Evolutionary conservation across 805 yeast species (phyloP).

Genomic region (Saccharomycopsis fermentans): DNA sequence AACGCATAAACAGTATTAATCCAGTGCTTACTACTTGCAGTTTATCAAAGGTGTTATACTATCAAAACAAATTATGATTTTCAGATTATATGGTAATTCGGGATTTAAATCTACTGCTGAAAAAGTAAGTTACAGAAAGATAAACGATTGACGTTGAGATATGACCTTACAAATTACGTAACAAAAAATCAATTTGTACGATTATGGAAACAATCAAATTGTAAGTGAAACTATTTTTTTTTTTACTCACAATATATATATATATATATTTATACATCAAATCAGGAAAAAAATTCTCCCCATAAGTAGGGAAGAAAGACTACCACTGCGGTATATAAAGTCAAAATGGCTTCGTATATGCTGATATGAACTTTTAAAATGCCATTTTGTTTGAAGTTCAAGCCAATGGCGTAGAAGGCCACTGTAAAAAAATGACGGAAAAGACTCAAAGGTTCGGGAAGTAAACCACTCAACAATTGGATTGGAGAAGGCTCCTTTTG

Average conservation of each 20-base stretch:
- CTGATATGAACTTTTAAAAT: conserved; percentile 59
- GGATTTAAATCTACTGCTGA: not conserved
- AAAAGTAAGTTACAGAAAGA: not conserved
- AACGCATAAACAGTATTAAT: too few species aligned
- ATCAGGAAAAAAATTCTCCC: conserved; percentile 34
- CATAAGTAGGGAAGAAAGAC: conserved; percentile 75
- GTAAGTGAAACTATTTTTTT: not conserved
- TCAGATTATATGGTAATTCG: too few species aligned
- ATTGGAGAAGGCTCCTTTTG: conserved; percentile 69
- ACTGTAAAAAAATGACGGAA: conserved; percentile 85
- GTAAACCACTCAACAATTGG: conserved; percentile 70
- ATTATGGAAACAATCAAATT: not conserved
- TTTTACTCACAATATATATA: too few species aligned
- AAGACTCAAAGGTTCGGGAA: conserved; percentile 63
- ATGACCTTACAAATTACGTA: too few species aligned
- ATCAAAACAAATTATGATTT: too few species aligned
- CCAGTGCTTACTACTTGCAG: too few species aligned
- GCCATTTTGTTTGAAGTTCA: conserved; percentile 62
- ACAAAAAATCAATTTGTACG: too few species aligned
- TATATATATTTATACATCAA: too few species aligned
- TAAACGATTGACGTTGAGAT: too few species aligned
- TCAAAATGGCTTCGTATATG: conserved; percentile 53
- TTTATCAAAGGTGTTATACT: too few species aligned
- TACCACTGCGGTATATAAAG: conserved; percentile 60
- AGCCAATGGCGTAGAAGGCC: conserved; percentile 70